Conservation (phyloP, 768 basidiomycete genomes). For the Inosperma sp. region DNA sequence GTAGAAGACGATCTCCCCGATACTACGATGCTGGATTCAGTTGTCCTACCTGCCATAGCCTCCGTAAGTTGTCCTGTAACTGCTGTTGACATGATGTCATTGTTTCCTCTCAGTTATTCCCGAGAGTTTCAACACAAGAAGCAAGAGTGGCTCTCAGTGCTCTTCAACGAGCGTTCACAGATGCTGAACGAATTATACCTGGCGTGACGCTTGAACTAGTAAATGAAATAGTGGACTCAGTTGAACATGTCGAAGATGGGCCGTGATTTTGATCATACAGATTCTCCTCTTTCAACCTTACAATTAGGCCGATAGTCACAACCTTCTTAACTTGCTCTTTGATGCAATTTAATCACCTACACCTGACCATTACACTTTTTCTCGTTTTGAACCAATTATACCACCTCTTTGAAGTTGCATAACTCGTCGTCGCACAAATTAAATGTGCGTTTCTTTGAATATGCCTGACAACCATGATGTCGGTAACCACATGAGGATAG, state of each 20-base stretch:
- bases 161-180: conserved; percentile 87
- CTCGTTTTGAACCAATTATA: too few species aligned
- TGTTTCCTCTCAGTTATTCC: conserved; percentile 61
- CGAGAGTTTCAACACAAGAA: conserved; percentile 89
- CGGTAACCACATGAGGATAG: too few species aligned
- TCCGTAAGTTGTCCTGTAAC: conserved; percentile 54
- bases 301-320: not conserved
- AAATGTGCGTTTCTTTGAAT: too few species aligned
- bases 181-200: conserved; percentile 93
- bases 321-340: not conserved
- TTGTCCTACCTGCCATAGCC: conserved; percentile 92
- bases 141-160: conserved; percentile 81
- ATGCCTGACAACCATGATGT: too few species aligned
- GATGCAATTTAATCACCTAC: not conserved
- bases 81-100: conserved; percentile 6
- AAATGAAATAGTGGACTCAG: conserved; percentile 90
- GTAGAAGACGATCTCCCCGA: conserved; percentile 64
- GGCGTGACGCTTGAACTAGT: conserved; percentile 91
- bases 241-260: conserved; percentile 83
- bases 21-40: conserved; percentile 93
- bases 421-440: too few species aligned
- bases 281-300: not conserved
- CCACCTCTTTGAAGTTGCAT: too few species aligned
- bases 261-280: conserved; percentile 32
- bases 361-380: too few species aligned